These are phyloP conservation scores for Hirsutella thompsonii DNA, from an alignment of 2,329 filamentous ascomycete species.

Conservation along the genomic window DNA sequence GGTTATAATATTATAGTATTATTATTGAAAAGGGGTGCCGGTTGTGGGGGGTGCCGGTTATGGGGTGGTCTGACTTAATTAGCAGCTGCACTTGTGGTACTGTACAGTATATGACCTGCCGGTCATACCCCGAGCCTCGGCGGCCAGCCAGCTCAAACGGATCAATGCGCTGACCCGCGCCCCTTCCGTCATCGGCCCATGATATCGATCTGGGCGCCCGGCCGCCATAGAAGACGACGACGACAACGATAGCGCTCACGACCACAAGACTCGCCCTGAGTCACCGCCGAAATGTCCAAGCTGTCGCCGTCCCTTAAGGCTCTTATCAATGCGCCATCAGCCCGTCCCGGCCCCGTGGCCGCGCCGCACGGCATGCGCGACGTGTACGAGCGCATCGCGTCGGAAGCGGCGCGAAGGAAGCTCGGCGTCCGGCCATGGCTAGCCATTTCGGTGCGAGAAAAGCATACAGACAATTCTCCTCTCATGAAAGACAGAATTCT, in stretches of 20 bases:
- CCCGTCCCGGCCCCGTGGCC: conserved; percentile 50
- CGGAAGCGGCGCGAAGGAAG: conserved; percentile 47
- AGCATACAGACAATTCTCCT: neutral
- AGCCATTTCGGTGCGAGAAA: conserved; percentile 41
- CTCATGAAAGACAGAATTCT: too few relatives aligned
- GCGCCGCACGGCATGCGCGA: conserved; percentile 50
- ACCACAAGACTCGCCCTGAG: too few relatives aligned
- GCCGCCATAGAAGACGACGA: too few relatives aligned
- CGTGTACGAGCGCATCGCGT: conserved; percentile 51
- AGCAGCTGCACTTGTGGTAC: too few relatives aligned
- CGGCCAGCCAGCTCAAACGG: too few relatives aligned
- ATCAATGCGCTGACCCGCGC: too few relatives aligned
- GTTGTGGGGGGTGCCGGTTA: neutral
- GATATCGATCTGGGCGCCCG: too few relatives aligned
- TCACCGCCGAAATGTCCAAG: conserved; percentile 48
- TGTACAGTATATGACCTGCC: too few relatives aligned
- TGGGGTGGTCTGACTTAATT: neutral
- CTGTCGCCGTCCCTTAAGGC: conserved; percentile 59
- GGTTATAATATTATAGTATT: neutral
- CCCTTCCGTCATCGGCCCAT: neutral
- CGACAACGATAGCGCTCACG: too few relatives aligned
- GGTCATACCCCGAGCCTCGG: too few relatives aligned
- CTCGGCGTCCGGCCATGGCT: conserved; percentile 55
- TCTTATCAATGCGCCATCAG: conserved; percentile 58
- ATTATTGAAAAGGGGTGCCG: too few relatives aligned